These are phyloP conservation scores for Gossypium turneri DNA, from an alignment of 345 rosid genomes.

Conservation along the genomic window DNA sequence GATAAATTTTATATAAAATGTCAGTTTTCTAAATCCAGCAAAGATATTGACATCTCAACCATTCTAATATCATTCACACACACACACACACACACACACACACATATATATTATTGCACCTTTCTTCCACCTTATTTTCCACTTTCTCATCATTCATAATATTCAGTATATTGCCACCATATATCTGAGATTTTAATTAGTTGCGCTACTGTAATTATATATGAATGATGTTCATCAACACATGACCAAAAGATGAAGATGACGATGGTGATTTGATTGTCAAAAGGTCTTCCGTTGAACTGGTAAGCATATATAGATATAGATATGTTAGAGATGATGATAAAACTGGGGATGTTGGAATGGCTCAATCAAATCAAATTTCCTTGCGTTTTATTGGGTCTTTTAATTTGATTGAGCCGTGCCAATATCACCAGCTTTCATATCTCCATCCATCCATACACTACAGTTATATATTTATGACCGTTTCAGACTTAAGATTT, in stretches of 20 bases:
- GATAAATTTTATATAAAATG: constrained; percentile 15
- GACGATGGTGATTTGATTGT: not conserved
- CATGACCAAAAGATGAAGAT: not conserved
- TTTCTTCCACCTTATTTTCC: constrained; percentile 7
- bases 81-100: too few relatives aligned
- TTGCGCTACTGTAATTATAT: not conserved
- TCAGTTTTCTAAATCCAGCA: constrained; percentile 10
- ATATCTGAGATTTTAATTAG: not conserved
- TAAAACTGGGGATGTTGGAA: constrained; percentile 44
- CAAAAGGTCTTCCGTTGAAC: not conserved
- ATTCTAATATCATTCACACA: constrained; percentile 19
- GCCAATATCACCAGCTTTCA: constrained; percentile 71
- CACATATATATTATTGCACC: not conserved
- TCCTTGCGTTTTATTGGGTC: constrained; percentile 36
- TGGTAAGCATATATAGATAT: constrained; percentile 3
- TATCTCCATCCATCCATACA: not conserved
- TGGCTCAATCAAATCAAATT: constrained; percentile 61
- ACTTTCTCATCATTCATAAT: not conserved
- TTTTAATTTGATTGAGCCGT: constrained; percentile 94
- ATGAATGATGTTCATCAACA: not conserved
- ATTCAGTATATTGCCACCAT: not conserved
- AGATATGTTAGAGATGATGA: not conserved
- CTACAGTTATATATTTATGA: not conserved
- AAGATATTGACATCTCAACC: constrained; percentile 59
- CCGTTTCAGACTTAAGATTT: not conserved